Base-by-base conservation (phyloP, 73 alveolate genomes). In the Blepharisma stoltei region DNA sequence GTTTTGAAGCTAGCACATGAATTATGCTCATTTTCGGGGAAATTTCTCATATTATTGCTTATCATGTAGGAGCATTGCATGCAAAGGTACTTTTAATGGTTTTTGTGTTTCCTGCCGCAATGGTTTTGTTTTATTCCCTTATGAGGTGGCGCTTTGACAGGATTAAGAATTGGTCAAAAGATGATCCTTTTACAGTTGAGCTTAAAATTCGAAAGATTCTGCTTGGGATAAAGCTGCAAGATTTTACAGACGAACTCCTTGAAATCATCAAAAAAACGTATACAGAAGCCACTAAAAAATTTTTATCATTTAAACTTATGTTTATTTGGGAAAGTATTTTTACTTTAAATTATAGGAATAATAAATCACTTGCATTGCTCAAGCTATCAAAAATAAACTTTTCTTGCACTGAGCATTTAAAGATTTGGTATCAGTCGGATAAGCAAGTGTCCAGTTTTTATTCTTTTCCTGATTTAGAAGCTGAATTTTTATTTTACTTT, bases 291-390 rank as follows among this genome's bases (percentile, higher is more conserved):
- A 60, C 49, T 18, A 60, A 60, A 25, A n/a, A 60, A 9, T 60
- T 60, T 25, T 60, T 60, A 14, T 14, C 37, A 60, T 60, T 60
- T 60, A 20, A n/a, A 8, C 73, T 60, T n/a, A n/a, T 14, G 46
- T 60, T 14, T 60, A 60, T 60, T 25, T 60, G 73, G 73, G 73
- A 60, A 60, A 25, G 49, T 60, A 11, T 60, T 25, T 14, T 60
- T 60, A 60, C 46, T 60, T 20, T 20, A 20, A 60, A 60, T 14
- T 60, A 14, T 25, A 18, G 18, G 14, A 25, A 25, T 14, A 25
- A 60, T 38, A 14, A 38, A 25, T 8, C 14, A 20, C 46, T 60
- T 20, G 73, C 46, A 14, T 60, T 60, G 46, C 11, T 60, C 46
- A 60, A 60, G 45, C 47, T 60, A 14, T n/a, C 73, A 20, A 60